phyloP scores from a whole-genome alignment of 164 flowering plant species.

The Annona cherimola region DNA sequence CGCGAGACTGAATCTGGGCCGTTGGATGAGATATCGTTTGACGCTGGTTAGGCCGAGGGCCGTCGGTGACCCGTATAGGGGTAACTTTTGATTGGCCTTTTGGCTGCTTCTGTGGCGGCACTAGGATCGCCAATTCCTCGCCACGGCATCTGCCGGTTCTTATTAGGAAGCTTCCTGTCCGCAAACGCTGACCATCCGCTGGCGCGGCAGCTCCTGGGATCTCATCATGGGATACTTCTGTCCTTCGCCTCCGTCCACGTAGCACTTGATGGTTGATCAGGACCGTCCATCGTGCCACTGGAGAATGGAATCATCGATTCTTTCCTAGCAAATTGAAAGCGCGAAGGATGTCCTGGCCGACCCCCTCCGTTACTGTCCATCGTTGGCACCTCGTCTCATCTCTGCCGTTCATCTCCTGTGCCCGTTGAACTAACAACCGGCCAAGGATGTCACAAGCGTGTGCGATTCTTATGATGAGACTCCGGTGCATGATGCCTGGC shows the following conservation, averaged over 20 bases:
- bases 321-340: no score
- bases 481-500: no score
- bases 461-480: no score
- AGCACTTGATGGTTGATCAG: neutral
- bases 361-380: no score
- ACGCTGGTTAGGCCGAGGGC: neutral
- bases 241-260: neutral
- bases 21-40: neutral
- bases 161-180: neutral
- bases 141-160: neutral
- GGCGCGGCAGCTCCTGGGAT: no score
- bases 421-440: no score
- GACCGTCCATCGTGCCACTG: neutral
- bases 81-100: neutral
- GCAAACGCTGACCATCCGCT: neutral
- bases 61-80: conserved; percentile 7
- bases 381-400: no score
- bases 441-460: no score
- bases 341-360: no score
- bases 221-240: neutral
- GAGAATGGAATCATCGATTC: no score
- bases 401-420: no score
- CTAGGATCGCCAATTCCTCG: neutral
- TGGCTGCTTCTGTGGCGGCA: neutral
- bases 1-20: neutral